phyloP scores from a whole-genome alignment of 2,329 filamentous ascomycete species.

The Sordariomycetes sp. region DNA sequence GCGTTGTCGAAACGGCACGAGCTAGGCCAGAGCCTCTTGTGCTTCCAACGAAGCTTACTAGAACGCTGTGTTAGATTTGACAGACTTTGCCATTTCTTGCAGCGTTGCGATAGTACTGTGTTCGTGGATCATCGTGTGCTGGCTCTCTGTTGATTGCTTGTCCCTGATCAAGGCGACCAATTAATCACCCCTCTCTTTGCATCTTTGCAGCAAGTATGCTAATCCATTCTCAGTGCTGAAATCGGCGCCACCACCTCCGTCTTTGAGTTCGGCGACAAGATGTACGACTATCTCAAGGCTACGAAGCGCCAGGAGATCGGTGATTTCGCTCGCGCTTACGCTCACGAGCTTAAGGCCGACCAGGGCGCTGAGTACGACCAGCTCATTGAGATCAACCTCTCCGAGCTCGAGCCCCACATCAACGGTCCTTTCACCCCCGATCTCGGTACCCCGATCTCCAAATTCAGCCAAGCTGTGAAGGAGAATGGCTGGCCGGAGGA shows the following conservation, averaged over 20 bases:
- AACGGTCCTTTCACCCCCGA: slow-evolving; percentile 99
- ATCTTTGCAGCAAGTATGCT: slow-evolving; percentile 1
- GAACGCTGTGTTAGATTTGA: no score
- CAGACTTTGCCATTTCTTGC: no score
- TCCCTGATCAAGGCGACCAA: no score
- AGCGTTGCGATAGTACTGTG: no score
- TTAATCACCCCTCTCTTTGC: no score
- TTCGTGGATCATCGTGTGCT: no score
- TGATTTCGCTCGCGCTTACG: slow-evolving; percentile 79
- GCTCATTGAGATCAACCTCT: slow-evolving; percentile 91
- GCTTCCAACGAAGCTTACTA: no score
- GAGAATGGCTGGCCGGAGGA: slow-evolving; percentile 94
- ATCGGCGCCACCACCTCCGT: slow-evolving; percentile 84
- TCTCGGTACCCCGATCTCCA: slow-evolving; percentile 93
- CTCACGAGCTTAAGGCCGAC: slow-evolving; percentile 77
- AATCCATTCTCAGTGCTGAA: slow-evolving; percentile 37
- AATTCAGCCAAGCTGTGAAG: slow-evolving; percentile 91
- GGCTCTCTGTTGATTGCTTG: no score
- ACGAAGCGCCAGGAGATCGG: slow-evolving; percentile 89
- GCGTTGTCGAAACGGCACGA: no score
- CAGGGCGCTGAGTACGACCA: slow-evolving; percentile 92
- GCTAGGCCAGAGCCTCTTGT: no score
- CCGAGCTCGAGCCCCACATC: slow-evolving; percentile 87
- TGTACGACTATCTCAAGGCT: slow-evolving; percentile 89
- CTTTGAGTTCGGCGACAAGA: slow-evolving; percentile 96